Conservation (phyloP, 192 early-diverging fungal species). For the Gigaspora rosea region DNA sequence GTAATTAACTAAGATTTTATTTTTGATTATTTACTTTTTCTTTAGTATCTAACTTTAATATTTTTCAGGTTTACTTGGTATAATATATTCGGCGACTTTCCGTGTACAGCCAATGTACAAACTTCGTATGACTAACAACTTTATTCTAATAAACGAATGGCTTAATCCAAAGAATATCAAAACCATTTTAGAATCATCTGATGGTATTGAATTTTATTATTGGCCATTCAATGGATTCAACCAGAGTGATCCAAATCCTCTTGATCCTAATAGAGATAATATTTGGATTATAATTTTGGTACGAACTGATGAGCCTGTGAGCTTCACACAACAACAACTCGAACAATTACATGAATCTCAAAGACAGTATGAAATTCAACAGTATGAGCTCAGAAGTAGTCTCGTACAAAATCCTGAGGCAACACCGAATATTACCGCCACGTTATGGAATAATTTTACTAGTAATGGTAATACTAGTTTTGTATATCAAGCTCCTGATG, state of each 20-base stretch:
- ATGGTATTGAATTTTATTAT: constrained; percentile 40
- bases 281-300: constrained; percentile 44
- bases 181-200: constrained; percentile 26
- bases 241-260: too few relatives aligned
- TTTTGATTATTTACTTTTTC: too few relatives aligned
- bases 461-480: background rate
- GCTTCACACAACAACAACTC: background rate
- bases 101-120: constrained; percentile 43
- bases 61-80: constrained; percentile 37
- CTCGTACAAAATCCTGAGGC: constrained; percentile 22
- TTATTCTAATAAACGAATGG: constrained; percentile 22
- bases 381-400: constrained; percentile 13
- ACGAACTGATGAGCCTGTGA: constrained; percentile 30
- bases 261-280: constrained; percentile 26
- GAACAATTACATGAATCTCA: too few relatives aligned
- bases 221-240: constrained; percentile 38
- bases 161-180: background rate
- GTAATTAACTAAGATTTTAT: too few relatives aligned
- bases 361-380: constrained; percentile 13
- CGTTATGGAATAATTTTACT: constrained; percentile 5
- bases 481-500: constrained; percentile 23
- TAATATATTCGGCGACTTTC: too few relatives aligned
- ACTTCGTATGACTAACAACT: constrained; percentile 38
- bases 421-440: constrained; percentile 33
- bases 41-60: background rate